Evolutionary conservation across 176 grass and related monocot genomes (phyloP).

Genomic region (Zizania latifolia): DNA sequence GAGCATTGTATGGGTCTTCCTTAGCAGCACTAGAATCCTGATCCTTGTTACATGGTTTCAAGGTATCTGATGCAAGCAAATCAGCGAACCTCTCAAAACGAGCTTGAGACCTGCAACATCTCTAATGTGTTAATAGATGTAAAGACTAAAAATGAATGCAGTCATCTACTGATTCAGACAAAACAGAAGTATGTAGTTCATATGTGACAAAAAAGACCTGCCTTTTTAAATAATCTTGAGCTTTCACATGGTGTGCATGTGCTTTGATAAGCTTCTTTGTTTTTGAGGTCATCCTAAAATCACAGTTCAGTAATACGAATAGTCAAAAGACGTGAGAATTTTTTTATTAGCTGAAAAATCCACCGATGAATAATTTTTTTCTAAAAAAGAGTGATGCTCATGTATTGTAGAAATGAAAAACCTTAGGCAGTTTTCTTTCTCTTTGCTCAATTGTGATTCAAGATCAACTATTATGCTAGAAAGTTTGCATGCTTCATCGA

Average conservation of each 20-base stretch:
- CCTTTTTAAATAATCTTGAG: conserved; percentile 78
- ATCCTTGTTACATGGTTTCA: conserved; percentile 49
- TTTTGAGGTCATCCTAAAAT: conserved; percentile 66
- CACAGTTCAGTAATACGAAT: neutral
- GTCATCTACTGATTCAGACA: neutral
- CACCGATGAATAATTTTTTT: neutral
- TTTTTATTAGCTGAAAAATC: conserved; percentile 1
- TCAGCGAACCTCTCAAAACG: conserved; percentile 65
- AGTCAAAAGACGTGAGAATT: neutral
- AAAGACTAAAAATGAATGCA: neutral
- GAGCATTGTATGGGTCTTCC: conserved; percentile 43
- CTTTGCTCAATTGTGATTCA: conserved; percentile 56
- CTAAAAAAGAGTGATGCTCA: neutral
- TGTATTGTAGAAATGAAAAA: conserved; percentile 27
- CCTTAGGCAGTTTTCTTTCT: conserved; percentile 65
- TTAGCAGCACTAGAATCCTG: conserved; percentile 47
- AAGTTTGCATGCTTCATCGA: conserved; percentile 53
- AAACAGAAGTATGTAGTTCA: conserved; percentile 5
- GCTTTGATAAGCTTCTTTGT: conserved; percentile 70
- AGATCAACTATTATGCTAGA: conserved; percentile 60
- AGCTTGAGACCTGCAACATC: conserved; percentile 51
- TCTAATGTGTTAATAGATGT: conserved; percentile 21
- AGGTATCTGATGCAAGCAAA: conserved; percentile 53
- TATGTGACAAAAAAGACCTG: conserved; percentile 22
- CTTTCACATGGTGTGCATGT: conserved; percentile 61